Percentiles rank a stretch among this genome's conserved stretches.
Evolutionary conservation across 1,139 yeast species (phyloP).

Genomic region (Saccharomyces hybrid): DNA sequence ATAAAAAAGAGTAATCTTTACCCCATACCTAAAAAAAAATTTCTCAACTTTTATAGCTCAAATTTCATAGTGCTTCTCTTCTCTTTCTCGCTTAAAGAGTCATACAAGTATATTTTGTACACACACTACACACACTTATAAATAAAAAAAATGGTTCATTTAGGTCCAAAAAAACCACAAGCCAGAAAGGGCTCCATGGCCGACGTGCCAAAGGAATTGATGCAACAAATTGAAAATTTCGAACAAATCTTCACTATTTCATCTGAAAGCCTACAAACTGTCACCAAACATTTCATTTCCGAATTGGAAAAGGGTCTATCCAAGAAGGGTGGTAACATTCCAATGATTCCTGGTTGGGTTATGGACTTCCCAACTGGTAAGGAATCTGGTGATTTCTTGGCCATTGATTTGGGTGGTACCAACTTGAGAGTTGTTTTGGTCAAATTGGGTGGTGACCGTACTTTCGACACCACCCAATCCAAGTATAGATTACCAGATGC

Average conservation of each 20-base stretch:
- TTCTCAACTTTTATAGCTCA: background rate
- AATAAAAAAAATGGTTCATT: slow-evolving; percentile 53
- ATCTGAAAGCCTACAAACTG: slow-evolving; percentile 49
- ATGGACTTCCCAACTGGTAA: slow-evolving; percentile 86
- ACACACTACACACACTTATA: background rate
- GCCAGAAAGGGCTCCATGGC: slow-evolving; percentile 74
- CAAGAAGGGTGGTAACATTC: slow-evolving; percentile 72
- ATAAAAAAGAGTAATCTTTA: background rate
- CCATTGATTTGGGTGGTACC: slow-evolving; percentile 85
- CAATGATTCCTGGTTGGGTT: slow-evolving; percentile 97
- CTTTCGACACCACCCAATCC: too few relatives aligned
- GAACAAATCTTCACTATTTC: slow-evolving; percentile 59
- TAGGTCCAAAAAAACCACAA: slow-evolving; percentile 79
- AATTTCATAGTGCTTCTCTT: background rate
- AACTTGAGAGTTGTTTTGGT: too few relatives aligned
- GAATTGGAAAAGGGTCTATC: slow-evolving; percentile 79
- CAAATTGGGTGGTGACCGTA: too few relatives aligned
- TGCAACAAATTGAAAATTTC: slow-evolving; percentile 49
- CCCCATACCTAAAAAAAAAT: background rate
- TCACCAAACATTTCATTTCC: slow-evolving; percentile 58
- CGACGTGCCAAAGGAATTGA: slow-evolving; percentile 59
- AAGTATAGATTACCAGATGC: too few relatives aligned
- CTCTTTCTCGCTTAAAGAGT: background rate
- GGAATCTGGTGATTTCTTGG: slow-evolving; percentile 82
- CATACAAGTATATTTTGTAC: background rate